phyloP scores from a whole-genome alignment of 2,329 filamentous ascomycete genomes.

The Cordyceps javanica region DNA sequence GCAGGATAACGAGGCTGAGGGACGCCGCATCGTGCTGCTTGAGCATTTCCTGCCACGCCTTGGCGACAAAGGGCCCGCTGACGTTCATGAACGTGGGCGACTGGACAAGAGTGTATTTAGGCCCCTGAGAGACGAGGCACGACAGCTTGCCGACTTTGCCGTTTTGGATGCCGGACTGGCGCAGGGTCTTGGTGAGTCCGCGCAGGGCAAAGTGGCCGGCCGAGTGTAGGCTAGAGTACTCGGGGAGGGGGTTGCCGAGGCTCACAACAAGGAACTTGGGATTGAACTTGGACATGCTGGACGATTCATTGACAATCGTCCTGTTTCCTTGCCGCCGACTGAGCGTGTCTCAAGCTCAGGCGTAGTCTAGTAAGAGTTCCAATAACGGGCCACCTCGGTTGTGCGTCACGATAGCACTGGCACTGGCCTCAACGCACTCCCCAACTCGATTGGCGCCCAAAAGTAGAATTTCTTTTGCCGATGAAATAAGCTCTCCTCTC shows the following conservation, averaged over 20 bases:
- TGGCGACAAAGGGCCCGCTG: slow-evolving; percentile 63
- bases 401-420: background rate
- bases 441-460: background rate
- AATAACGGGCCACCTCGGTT: background rate
- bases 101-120: slow-evolving; percentile 63
- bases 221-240: slow-evolving; percentile 75
- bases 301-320: background rate
- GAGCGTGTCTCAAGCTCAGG: background rate
- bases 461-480: too few relatives aligned
- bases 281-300: slow-evolving; percentile 26
- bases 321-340: background rate
- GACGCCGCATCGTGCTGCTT: slow-evolving; percentile 25
- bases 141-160: slow-evolving; percentile 45
- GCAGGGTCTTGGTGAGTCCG: slow-evolving; percentile 42
- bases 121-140: slow-evolving; percentile 41
- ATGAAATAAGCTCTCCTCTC: background rate
- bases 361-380: background rate
- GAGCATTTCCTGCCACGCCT: slow-evolving; percentile 56
- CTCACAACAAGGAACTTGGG: slow-evolving; percentile 71
- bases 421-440: background rate
- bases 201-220: slow-evolving; percentile 76
- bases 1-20: slow-evolving; percentile 64
- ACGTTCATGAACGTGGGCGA: slow-evolving; percentile 79
- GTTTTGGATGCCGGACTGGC: slow-evolving; percentile 43
- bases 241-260: slow-evolving; percentile 75